Percentiles rank a stretch among this genome's conserved stretches.
Conservation (phyloP, 495 filamentous ascomycete genomes). For the Daldinia childiae region DNA sequence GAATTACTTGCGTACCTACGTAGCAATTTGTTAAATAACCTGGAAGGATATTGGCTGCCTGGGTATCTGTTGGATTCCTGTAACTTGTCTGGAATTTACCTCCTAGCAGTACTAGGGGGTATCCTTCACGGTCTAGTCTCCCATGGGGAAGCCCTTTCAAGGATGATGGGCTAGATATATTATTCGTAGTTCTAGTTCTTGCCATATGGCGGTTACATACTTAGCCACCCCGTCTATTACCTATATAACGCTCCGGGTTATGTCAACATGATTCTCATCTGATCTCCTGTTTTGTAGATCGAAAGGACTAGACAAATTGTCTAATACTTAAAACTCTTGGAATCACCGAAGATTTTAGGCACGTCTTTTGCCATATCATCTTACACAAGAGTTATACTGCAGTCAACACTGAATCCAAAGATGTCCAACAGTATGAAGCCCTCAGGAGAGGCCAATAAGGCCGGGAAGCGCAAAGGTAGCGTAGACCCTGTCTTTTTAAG, state of each 20-base stretch:
- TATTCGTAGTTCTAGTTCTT: neutral
- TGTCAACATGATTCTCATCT: constrained; percentile 2
- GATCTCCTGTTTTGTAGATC: neutral
- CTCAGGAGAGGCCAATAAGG: constrained; percentile 43
- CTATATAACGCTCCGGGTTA: constrained; percentile 10
- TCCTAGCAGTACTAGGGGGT: neutral
- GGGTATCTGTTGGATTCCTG: neutral
- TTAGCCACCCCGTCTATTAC: neutral
- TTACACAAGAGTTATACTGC: neutral
- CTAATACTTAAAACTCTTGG: neutral
- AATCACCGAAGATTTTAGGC: neutral
- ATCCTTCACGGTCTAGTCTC: neutral
- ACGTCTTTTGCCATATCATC: neutral
- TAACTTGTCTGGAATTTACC: neutral
- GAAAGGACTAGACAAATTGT: neutral
- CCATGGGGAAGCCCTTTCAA: neutral
- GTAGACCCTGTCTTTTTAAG: neutral
- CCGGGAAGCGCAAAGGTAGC: constrained; percentile 52
- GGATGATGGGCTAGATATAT: neutral
- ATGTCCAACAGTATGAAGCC: constrained; percentile 27
- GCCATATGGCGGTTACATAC: neutral
- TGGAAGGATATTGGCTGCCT: neutral
- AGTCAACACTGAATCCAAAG: neutral
- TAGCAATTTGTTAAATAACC: neutral
- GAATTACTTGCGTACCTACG: neutral